A percentile compares a stretch with the other conserved stretches of the same genome.
phyloP scores from a whole-genome alignment of 1,284 basidiomycete species.

The Moesziomyces antarcticus region DNA sequence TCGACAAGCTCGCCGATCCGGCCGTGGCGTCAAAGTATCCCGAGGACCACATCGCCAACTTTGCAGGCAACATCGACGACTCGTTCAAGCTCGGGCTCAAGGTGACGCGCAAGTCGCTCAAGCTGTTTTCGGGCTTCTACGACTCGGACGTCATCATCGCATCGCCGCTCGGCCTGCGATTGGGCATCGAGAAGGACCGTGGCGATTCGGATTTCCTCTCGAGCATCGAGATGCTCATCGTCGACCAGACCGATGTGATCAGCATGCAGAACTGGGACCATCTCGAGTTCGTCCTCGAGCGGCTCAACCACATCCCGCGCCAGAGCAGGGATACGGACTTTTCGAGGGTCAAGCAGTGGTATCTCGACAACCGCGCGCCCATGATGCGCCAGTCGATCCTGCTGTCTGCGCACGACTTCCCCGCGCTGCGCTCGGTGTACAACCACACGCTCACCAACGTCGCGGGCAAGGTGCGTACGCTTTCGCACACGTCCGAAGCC shows the following conservation, averaged over 20 bases:
- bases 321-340: slow-evolving; percentile 94
- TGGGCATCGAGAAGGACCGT: slow-evolving; percentile 91
- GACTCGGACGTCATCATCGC: slow-evolving; percentile 90
- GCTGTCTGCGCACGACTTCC: slow-evolving; percentile 87
- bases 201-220: slow-evolving; percentile 85
- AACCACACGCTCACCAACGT: slow-evolving; percentile 81
- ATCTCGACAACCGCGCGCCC: slow-evolving; percentile 84
- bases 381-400: slow-evolving; percentile 88
- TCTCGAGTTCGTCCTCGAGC: slow-evolving; percentile 85
- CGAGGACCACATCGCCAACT: slow-evolving; percentile 88
- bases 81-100: slow-evolving; percentile 92
- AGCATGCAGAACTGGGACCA: slow-evolving; percentile 99
- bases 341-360: slow-evolving; percentile 96
- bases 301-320: slow-evolving; percentile 88
- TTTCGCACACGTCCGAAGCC: slow-evolving; percentile 5
- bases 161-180: slow-evolving; percentile 88
- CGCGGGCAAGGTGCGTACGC: slow-evolving; percentile 76
- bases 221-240: slow-evolving; percentile 90
- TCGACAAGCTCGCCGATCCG: slow-evolving; percentile 80
- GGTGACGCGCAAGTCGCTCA: slow-evolving; percentile 87
- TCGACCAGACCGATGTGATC: slow-evolving; percentile 91
- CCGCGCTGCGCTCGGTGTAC: slow-evolving; percentile 85
- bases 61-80: slow-evolving; percentile 97
- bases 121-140: slow-evolving; percentile 89
- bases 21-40: slow-evolving; percentile 77